Percentiles rank a stretch among this genome's conserved stretches.
Evolutionary conservation across 2,329 filamentous ascomycete genomes (phyloP).

Genomic region (Fusarium sp.): DNA sequence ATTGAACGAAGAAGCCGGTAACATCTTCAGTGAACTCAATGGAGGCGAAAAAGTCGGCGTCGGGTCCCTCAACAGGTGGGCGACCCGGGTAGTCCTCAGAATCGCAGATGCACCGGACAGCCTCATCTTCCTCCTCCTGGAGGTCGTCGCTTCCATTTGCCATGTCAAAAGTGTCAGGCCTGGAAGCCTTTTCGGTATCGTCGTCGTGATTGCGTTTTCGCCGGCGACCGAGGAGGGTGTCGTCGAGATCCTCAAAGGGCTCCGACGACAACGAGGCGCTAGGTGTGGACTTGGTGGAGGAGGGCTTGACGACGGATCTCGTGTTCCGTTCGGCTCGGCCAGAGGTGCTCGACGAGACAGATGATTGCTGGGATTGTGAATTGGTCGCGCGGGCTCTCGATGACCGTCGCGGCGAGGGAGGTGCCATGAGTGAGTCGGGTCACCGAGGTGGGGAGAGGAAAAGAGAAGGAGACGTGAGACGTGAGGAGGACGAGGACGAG

Average conservation of each 20-base stretch:
- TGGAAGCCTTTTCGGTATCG: slow-evolving; percentile 61
- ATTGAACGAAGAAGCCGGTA: slow-evolving; percentile 97
- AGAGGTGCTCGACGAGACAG: slow-evolving; percentile 83
- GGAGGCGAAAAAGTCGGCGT: slow-evolving; percentile 67
- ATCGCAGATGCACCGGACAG: slow-evolving; percentile 95
- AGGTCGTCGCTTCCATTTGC: slow-evolving; percentile 75
- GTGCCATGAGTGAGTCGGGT: slow-evolving; percentile 63
- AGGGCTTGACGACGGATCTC: slow-evolving; percentile 77
- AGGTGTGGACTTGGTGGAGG: slow-evolving; percentile 81
- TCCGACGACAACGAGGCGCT: slow-evolving; percentile 79
- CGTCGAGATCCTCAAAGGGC: slow-evolving; percentile 74
- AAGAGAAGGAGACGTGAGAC: slow-evolving; percentile 14
- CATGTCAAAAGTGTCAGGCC: slow-evolving; percentile 62
- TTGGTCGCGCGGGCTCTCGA: slow-evolving; percentile 88
- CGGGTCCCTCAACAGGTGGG: slow-evolving; percentile 71
- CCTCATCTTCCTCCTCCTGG: slow-evolving; percentile 86
- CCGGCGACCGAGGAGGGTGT: slow-evolving; percentile 79
- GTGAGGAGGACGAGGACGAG: slow-evolving; percentile 5
- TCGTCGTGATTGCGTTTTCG: slow-evolving; percentile 81
- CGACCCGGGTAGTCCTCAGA: slow-evolving; percentile 94
- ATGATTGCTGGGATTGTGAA: slow-evolving; percentile 80
- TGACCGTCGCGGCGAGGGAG: slow-evolving; percentile 82
- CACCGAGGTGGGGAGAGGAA: slow-evolving; percentile 47
- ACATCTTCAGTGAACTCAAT: slow-evolving; percentile 82
- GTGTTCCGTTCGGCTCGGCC: slow-evolving; percentile 80